phyloP scores from a whole-genome alignment of 768 basidiomycete species.

The Auriscalpium microsporum region DNA sequence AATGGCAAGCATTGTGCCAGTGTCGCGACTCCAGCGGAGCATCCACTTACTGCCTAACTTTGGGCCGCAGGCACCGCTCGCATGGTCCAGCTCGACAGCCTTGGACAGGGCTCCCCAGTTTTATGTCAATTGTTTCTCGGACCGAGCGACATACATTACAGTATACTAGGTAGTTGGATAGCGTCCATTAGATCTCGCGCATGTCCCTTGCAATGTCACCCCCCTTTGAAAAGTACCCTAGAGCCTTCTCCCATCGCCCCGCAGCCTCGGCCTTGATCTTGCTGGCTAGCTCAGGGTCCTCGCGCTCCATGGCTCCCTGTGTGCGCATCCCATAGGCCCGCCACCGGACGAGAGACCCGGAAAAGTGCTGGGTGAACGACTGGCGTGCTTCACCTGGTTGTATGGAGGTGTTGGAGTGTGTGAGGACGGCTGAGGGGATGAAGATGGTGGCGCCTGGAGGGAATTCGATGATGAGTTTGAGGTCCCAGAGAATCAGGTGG shows the following conservation, averaged over 20 bases:
- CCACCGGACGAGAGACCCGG: constrained; percentile 2
- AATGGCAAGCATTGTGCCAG: constrained; percentile 18
- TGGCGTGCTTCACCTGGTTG: not conserved
- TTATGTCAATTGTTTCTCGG: constrained; percentile 25
- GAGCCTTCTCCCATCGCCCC: not conserved
- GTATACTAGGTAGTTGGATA: not conserved
- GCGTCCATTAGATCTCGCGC: no score
- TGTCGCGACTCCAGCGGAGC: constrained; percentile 17
- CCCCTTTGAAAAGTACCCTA: not conserved
- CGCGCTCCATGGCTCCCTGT: not conserved
- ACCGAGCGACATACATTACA: constrained; percentile 21
- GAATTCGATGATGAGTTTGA: constrained; percentile 14
- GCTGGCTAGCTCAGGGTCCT: not conserved
- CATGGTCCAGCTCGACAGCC: constrained; percentile 26
- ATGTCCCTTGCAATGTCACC: not conserved
- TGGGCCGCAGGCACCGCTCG: constrained; percentile 18
- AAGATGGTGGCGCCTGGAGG: constrained; percentile 14
- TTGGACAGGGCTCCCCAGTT: constrained; percentile 23
- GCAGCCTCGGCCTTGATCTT: not conserved
- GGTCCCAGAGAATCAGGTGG: constrained; percentile 11
- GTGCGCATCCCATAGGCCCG: not conserved
- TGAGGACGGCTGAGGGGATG: constrained; percentile 12
- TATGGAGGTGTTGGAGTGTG: constrained; percentile 14
- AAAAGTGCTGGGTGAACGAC: constrained; percentile 3
- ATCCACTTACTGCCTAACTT: constrained; percentile 27